A percentile compares a stretch with the other conserved stretches of the same genome.
These are phyloP conservation scores for Lepidopterella palustris DNA, from an alignment of 495 filamentous ascomycete genomes.

Conservation along the genomic window DNA sequence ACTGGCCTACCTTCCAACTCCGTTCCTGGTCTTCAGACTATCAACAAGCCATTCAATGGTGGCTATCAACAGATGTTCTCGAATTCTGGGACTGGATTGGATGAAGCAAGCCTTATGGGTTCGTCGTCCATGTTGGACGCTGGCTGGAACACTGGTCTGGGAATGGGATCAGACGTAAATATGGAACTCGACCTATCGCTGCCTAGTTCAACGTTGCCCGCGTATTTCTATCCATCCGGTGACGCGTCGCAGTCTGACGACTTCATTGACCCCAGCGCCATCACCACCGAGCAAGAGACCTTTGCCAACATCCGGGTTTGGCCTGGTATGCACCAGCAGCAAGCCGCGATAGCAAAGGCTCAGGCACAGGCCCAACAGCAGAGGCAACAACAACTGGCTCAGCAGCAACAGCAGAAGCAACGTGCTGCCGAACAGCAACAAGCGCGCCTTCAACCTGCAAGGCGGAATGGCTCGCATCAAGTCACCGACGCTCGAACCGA, in stretches of 20 bases:
- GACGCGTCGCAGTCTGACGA: slow-evolving; percentile 35
- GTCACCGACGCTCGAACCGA: slow-evolving; percentile 42
- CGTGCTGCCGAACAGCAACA: slow-evolving; percentile 33
- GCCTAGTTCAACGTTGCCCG: slow-evolving; percentile 35
- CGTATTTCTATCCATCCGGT: slow-evolving; percentile 43
- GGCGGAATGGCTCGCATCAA: slow-evolving; percentile 15
- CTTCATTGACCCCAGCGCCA: slow-evolving; percentile 64
- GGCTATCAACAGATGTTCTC: slow-evolving; percentile 44
- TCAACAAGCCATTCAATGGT: slow-evolving; percentile 54
- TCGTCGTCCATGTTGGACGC: slow-evolving; percentile 26
- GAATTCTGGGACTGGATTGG: slow-evolving; percentile 43
- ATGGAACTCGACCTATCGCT: slow-evolving; percentile 56
- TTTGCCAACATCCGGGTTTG: slow-evolving; percentile 60
- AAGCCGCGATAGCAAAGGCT: slow-evolving; percentile 72
- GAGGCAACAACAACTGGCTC: slow-evolving; percentile 54
- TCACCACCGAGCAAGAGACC: slow-evolving; percentile 53
- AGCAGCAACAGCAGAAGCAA: slow-evolving; percentile 47
- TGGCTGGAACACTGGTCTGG: slow-evolving; percentile 46
- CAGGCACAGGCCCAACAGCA: slow-evolving; percentile 64
- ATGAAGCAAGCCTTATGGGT: slow-evolving; percentile 40
- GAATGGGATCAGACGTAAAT: slow-evolving; percentile 41
- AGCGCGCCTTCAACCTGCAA: slow-evolving; percentile 28
- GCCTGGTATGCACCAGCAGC: slow-evolving; percentile 88
- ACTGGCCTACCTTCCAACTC: slow-evolving; percentile 79
- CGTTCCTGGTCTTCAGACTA: slow-evolving; percentile 60